Conservation (phyloP, 176 grass and related monocot genomes). For the Lolium rigidum region DNA sequence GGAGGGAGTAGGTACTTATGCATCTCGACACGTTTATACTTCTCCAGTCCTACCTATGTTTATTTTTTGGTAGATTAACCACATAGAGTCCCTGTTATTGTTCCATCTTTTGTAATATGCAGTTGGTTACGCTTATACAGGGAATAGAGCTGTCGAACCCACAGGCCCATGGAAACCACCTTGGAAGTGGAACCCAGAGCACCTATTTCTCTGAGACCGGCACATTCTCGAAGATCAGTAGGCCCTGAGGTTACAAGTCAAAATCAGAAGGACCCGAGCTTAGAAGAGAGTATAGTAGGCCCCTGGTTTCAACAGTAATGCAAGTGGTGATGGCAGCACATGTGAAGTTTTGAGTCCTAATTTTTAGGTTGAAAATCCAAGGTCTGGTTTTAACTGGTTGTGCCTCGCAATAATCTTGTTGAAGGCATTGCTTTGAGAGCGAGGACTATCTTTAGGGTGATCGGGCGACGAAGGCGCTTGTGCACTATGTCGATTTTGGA, state of each 20-base stretch:
- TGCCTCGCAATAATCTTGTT: no score
- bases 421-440: no score
- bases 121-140: constrained; percentile 24
- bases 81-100: neutral
- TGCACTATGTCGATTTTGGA: no score
- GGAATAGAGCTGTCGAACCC: constrained; percentile 78
- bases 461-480: no score
- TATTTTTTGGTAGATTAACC: neutral
- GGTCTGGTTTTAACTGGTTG: no score
- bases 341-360: no score
- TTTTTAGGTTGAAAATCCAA: no score
- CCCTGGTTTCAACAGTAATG: no score
- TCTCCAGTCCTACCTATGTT: neutral
- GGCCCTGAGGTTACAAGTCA: constrained; percentile 16
- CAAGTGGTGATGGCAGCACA: no score
- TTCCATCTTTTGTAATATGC: neutral
- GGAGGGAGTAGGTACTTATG: constrained; percentile 7
- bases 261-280: neutral
- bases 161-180: constrained; percentile 53
- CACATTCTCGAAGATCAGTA: constrained; percentile 75
- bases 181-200: constrained; percentile 62
- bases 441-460: no score
- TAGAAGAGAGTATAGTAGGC: neutral
- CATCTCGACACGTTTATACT: neutral
- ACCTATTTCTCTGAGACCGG: constrained; percentile 75